phyloP scores from a whole-genome alignment of 1,284 basidiomycete species.

The Apiotrichum veenhuisii region DNA sequence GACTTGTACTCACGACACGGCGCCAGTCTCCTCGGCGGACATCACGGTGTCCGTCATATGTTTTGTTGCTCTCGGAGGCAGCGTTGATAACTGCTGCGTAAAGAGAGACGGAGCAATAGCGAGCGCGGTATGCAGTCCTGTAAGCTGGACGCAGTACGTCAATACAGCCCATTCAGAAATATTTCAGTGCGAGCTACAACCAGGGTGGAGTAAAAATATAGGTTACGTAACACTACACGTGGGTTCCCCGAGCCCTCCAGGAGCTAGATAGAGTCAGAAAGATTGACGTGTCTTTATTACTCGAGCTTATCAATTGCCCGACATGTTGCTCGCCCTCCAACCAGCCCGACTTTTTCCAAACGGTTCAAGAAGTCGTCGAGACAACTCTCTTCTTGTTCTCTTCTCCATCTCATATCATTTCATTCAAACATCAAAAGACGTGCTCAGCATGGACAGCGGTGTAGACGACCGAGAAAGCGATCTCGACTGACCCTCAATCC shows the following conservation, averaged over 20 bases:
- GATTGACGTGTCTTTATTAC: constrained; percentile 3
- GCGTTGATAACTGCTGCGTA: too few species aligned
- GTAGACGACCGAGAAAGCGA: background rate
- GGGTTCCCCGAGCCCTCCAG: too few species aligned
- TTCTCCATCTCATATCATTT: background rate
- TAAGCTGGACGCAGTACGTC: background rate
- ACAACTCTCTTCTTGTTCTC: background rate
- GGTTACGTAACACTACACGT: background rate
- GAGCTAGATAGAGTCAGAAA: too few species aligned
- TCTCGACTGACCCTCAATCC: background rate
- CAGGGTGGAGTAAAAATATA: background rate
- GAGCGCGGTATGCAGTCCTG: background rate
- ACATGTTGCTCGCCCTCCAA: too few species aligned
- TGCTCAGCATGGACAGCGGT: too few species aligned
- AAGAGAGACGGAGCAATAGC: too few species aligned
- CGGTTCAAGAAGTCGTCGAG: background rate
- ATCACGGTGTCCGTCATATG: background rate
- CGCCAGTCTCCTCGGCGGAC: background rate
- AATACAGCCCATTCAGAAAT: background rate
- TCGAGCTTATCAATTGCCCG: background rate
- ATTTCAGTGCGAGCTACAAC: background rate
- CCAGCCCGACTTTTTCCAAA: background rate
- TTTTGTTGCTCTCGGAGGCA: background rate
- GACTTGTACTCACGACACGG: background rate
- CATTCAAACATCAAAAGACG: background rate